Base-by-base conservation (phyloP, 768 basidiomycete species). In the Lactarius psammicola region DNA sequence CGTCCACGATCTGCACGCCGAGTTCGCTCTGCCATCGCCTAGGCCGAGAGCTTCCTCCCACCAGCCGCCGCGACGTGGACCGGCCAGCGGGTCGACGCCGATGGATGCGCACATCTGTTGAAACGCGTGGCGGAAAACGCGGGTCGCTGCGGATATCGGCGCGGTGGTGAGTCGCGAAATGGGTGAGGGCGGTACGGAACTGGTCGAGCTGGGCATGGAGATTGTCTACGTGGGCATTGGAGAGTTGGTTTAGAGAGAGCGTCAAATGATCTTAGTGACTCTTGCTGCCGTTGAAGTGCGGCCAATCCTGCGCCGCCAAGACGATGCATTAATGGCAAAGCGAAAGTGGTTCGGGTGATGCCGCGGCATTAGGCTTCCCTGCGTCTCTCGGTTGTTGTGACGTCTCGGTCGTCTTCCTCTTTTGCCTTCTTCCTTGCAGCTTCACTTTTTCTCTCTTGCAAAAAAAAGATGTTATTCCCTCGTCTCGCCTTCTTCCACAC, bases 21-120 rank as follows among this genome's bases (percentile, higher is more conserved):
- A 98, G 84, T 72, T 97, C 95, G 74, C 93, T 91, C 71, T 95
- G 90, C 94, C 95, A 74, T 98, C 97, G 18, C 93, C 88, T 61
- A 97, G 77, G 9, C 88, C 89, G 40, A 95, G 83, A 72, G 94
- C 79, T 74, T 95, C 94, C 2, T 89, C 88, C 93, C 94, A 97
- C 86, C 92, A 92, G 2, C 94, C 93, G 42, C 91, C 92, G 71
- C 87, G 87, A 49, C 89, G 79, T 0, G 92, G 90, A 0, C 93
- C 94, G 2, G 92, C 89, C 26, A 98, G 84, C 2, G 96, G 95
- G 75, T 98, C 97, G 28, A 99, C 94, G 36, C 94, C 94, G 63
- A 99, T 92, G 18, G 89, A 87, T 2, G 90, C 84, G 74, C 97
- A 99, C 94, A 99, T 97, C 65, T 92, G 89, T 70, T 95, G 92